A percentile compares a stretch with the other conserved stretches of the same genome.
phyloP scores from a whole-genome alignment of 345 rosid species.

The Microthlaspi erraticum region DNA sequence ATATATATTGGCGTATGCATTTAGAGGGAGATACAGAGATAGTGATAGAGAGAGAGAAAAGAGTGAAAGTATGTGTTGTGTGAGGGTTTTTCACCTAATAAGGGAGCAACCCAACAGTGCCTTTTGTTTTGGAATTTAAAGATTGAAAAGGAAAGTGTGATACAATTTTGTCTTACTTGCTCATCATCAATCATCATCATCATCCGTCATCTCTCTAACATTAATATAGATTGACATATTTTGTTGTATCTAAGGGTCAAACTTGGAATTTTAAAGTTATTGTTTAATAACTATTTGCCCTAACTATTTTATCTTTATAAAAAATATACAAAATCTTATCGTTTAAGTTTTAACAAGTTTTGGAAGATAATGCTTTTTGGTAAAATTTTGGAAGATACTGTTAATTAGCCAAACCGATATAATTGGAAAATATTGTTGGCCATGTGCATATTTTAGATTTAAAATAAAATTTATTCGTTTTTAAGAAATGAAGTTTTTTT shows the following conservation, averaged over 20 bases:
- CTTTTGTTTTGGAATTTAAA: constrained; percentile 47
- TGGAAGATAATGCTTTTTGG: no score
- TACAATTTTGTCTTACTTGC: constrained; percentile 44
- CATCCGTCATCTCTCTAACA: constrained; percentile 33
- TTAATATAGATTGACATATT: constrained; percentile 19
- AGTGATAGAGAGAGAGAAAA: constrained; percentile 37
- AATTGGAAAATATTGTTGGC: background rate
- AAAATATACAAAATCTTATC: background rate
- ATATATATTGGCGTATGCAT: constrained; percentile 13
- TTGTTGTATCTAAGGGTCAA: constrained; percentile 28
- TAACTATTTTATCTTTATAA: background rate
- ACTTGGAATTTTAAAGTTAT: background rate
- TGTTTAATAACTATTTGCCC: background rate
- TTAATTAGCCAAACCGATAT: constrained; percentile 1
- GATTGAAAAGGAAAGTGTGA: constrained; percentile 42
- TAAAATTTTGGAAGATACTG: constrained; percentile 16
- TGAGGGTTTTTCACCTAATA: constrained; percentile 43
- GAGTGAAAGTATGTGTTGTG: constrained; percentile 36
- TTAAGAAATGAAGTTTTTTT: background rate
- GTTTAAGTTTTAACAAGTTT: background rate
- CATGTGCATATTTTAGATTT: constrained; percentile 19
- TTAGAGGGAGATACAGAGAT: constrained; percentile 21
- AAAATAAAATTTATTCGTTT: background rate
- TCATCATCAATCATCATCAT: constrained; percentile 35
- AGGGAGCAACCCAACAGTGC: constrained; percentile 63